Evolutionary conservation across 2,329 filamentous ascomycete species (phyloP), one percentile per base, ranked within the genome.

Genomic region (Colletotrichum liriopes): DNA sequence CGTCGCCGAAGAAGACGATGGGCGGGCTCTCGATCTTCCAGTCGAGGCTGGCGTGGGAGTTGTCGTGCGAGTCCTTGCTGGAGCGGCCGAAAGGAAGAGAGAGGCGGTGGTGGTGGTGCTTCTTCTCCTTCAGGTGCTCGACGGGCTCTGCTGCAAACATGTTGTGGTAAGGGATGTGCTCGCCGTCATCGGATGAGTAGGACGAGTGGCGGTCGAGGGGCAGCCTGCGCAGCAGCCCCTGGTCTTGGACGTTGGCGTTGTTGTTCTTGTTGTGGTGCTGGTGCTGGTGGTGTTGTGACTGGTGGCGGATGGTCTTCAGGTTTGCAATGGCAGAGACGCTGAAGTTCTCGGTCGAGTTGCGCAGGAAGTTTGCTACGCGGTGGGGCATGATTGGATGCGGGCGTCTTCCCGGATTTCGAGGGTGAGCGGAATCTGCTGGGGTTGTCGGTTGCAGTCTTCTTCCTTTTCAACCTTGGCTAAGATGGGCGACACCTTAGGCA

Each of bases 11-110:
- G 83, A 98, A 92, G 56, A 98, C 90, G 23, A 96, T 87, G 3
- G 95, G 95, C 1, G 95, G 94, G 16, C 94, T 97, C 85, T 98
- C 95, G 74, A 98, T 93, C 76, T 84, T 86, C 85, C 87, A 90
- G 71, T 86, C 82, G 23, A 91, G 78, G 1, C 82, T 77, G 12
- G 86, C 84, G 69, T 83, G 82, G 2, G 82, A 78, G 65, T 82
- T 82, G 67, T 78, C 75, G 51, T 80, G 74, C n/a, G 75, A 75
- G 12, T 88, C 85, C 77, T 85, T 85, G 49, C 70, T 66, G 75
- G 76, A 72, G 66, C 73, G 61, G 54, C 81, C 80, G 75, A 84
- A 84, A 71, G 81, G 83, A 63, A 84, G 78, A 18, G 83, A 83
- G 63, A 84, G 79, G 71, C 80, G 82, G 77, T 84, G 82, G 62